Base-by-base conservation (phyloP, 2,329 filamentous ascomycete genomes). In the Biscogniauxia marginata region DNA sequence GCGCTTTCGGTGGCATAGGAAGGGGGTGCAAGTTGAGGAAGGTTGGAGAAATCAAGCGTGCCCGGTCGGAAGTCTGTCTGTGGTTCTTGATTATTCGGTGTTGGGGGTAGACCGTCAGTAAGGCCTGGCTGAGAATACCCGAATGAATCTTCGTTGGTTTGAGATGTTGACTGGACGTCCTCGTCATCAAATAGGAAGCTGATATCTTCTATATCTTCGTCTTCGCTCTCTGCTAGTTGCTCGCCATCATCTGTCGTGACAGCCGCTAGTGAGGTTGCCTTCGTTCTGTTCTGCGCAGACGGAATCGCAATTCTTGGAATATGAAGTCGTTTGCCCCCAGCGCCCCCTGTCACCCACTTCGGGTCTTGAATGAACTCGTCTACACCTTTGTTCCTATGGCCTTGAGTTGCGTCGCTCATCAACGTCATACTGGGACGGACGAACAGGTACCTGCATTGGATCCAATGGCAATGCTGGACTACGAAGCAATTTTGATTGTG, bases 401-500 rank as follows among this genome's bases (percentile, higher is more conserved):
- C 7, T 24, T 18, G 30, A 13, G 9, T 20, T 46, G 16, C 44
- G n/a, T 49, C 16, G n/a, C 5, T n/a, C 4, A 6, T 25, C 24
- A 6, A 24, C 3, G 7, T 7, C 16, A 8, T 9, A 2, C 13
- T 62, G 52, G 55, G 44, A 9, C 45, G 54, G 19, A 78, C 84
- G 63, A 96, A 90, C 1, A 97, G 79, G 71, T 96, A 96, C 46
- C 92, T 84, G 22, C 91, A 92, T 67, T 96, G 91, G 57, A 96
- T 92, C 93, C 93, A 97, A 66, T 96, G 88, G 8, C 88, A 75
- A 46, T 91, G 78, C 22, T 82, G 70, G 1, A 96, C 85, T 7
- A 96, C 93, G 48, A 90, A 85, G 73, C 86, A 84, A 0, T 87
- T 87, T 0, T 0, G 61, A 0, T 7, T 64, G 59, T 75, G 80